Evolutionary conservation across 805 yeast species (phyloP), one percentile per base, ranked within the genome.

Genomic region (Metschnikowia lachancei): DNA sequence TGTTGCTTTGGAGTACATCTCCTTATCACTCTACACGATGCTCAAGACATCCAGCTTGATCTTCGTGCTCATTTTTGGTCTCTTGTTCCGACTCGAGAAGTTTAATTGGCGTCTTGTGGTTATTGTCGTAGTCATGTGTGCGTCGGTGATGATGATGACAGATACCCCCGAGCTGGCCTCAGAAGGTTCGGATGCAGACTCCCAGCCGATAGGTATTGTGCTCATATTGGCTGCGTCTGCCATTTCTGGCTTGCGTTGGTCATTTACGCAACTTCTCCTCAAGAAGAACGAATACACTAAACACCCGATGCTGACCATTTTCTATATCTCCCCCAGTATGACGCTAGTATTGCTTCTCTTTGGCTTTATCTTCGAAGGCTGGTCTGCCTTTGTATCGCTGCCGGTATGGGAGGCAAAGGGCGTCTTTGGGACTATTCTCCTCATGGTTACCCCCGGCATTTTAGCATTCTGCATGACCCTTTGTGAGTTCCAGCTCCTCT

Each of bases 231-330:
- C 78, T 1, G 91, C 96, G 3, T 81, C 95, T 2, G 76, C 85
- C 61, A 77, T 89, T 68, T 83, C 94, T 13, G 99, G 99, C 0
- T 69, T 94, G 42, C 77, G 99, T 52, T 94, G 99, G 99, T 92
- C 96, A 1, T 78, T 91, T 51, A 90, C 98, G 1, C 98, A 94
- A 61, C 64, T 94, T 18, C 74, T 92, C 30, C 69, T 94, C 41
- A 84, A 78, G 54, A 75, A 70, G 36, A 82, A 81, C 53, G 73
- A 71, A 22, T 67, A 80, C 43, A 79, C 83, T 4, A 76, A 77
- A 32, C 83, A 91, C 60, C 95, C 99, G 2, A 80, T 94, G 16
- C 74, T 84, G 33, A 88, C 97, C 7, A 90, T 94, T 36, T 73
- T 86, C 55, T 87, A 87, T 60, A 67, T 94, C 14, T 81, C 96